Base-by-base conservation (phyloP, 2,329 filamentous ascomycete genomes). In the Ceratocystis eucalypticola region DNA sequence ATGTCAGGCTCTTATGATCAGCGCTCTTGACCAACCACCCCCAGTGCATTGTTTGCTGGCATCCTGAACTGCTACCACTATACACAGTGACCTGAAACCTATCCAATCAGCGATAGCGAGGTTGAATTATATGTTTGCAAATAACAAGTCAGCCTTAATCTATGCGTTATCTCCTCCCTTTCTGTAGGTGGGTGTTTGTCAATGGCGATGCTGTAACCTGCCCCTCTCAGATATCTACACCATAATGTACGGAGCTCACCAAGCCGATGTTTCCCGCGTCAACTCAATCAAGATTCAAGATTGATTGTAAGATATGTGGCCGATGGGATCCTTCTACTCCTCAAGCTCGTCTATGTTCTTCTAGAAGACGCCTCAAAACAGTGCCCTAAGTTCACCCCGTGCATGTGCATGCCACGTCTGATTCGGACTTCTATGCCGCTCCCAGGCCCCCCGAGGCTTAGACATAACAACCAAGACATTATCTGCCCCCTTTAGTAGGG, bases 291-390 rank as follows among this genome's bases (percentile, higher is more conserved):
- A 22, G 22, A 22, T 22, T 17, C 6, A 2, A 33, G 53, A 12
- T 12, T 57, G 15, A 37, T 8, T 37, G 33, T 10, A 10, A 7
- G 25, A 25, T 30, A 57, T 57, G 17, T 57, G 25, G 5, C 25
- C 53, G 25, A 33, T 15, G n/a, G 22, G 5, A 57, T 57, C 53
- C 53, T 57, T 5, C 53, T 33, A 57, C 30, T 7, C 6, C 25
- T 3, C 53, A 28, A 28, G 25, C 53, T 57, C 25, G 25, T 57
- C 28, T 33, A 57, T 33, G 53, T 57, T 25, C 53, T 57, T 57
- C 53, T 57, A 30, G 53, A 57, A 57, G 53, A 57, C 53, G 53
- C 53, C 25, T 57, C 53, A 57, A 33, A 57, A 57, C 53, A 57
- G 10, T n/a, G 22, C 53, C 25, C 33, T 17, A 17, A 50, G 5